A percentile compares a stretch with the other conserved stretches of the same genome.
These are phyloP conservation scores for Phytophthora sansomeana DNA, from an alignment of 352 stramenopile genomes.

Conservation along the genomic window DNA sequence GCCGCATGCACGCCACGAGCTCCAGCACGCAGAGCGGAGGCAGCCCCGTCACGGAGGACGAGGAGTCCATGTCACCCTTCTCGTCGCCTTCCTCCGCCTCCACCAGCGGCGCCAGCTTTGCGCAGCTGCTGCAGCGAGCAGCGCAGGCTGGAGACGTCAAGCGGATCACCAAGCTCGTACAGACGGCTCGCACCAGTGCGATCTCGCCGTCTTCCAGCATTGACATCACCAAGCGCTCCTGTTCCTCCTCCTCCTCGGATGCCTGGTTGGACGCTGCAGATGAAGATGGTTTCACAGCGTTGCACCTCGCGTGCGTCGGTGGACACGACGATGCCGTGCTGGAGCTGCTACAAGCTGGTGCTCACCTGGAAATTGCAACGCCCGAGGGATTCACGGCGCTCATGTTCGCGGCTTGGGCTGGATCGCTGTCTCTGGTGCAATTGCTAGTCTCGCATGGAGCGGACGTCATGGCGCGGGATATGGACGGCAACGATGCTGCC, in stretches of 20 bases:
- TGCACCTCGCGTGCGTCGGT: constrained; percentile 65
- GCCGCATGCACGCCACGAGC: constrained; percentile 44
- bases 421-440: constrained; percentile 48
- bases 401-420: constrained; percentile 61
- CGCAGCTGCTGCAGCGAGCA: constrained; percentile 49
- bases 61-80: constrained; percentile 53
- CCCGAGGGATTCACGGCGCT: constrained; percentile 67
- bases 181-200: constrained; percentile 38
- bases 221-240: constrained; percentile 30
- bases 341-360: constrained; percentile 49
- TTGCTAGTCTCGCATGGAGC: constrained; percentile 47
- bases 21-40: constrained; percentile 61
- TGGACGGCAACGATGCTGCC: constrained; percentile 58
- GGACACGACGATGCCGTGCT: constrained; percentile 55
- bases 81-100: constrained; percentile 42
- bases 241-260: constrained; percentile 26
- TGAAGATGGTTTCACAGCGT: constrained; percentile 66
- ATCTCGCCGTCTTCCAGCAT: constrained; percentile 31
- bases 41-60: constrained; percentile 65
- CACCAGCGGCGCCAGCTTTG: constrained; percentile 32
- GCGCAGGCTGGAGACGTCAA: constrained; percentile 57
- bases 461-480: constrained; percentile 46
- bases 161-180: constrained; percentile 56
- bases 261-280: constrained; percentile 48
- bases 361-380: constrained; percentile 51